Evolutionary conservation across 768 basidiomycete genomes (phyloP).

Genomic region (Podaxis carcinomalis): DNA sequence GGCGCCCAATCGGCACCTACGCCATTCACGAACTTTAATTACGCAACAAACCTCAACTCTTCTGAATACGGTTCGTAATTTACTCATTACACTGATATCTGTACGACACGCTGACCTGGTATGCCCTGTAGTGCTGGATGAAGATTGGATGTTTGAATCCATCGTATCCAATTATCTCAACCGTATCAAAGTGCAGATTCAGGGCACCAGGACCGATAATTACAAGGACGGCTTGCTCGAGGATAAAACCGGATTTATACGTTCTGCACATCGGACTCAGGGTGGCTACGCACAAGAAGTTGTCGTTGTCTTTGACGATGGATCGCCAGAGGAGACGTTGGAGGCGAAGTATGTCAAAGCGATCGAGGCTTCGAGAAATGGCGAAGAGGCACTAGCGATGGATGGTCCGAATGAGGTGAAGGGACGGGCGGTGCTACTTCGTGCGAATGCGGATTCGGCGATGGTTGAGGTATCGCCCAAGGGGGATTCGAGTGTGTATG

Average conservation of each 20-base stretch:
- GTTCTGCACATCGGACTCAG: constrained; percentile 27
- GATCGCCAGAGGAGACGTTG: constrained; percentile 22
- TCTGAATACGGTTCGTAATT: constrained; percentile 14
- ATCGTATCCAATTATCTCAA: constrained; percentile 22
- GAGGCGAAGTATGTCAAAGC: constrained; percentile 26
- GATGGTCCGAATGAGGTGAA: constrained; percentile 36
- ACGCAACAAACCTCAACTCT: background rate
- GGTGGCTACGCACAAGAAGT: constrained; percentile 33
- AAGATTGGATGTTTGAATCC: constrained; percentile 39
- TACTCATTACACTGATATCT: background rate
- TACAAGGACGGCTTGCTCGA: constrained; percentile 37
- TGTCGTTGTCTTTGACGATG: constrained; percentile 26
- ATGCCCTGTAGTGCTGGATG: constrained; percentile 18
- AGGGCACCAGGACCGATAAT: constrained; percentile 27
- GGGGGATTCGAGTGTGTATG: constrained; percentile 30
- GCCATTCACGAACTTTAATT: constrained; percentile 1
- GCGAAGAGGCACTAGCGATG: constrained; percentile 48
- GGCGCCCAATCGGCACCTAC: constrained; percentile 21
- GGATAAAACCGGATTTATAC: constrained; percentile 23
- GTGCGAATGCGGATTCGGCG: constrained; percentile 30
- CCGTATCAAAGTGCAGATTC: constrained; percentile 36
- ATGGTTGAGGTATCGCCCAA: constrained; percentile 33
- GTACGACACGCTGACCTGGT: background rate
- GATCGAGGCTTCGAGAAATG: constrained; percentile 23
- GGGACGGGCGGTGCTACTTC: constrained; percentile 30